Evolutionary conservation across 305 asterid species (phyloP), one percentile per base, ranked within the genome.

Genomic region (Solanum hybrid): DNA sequence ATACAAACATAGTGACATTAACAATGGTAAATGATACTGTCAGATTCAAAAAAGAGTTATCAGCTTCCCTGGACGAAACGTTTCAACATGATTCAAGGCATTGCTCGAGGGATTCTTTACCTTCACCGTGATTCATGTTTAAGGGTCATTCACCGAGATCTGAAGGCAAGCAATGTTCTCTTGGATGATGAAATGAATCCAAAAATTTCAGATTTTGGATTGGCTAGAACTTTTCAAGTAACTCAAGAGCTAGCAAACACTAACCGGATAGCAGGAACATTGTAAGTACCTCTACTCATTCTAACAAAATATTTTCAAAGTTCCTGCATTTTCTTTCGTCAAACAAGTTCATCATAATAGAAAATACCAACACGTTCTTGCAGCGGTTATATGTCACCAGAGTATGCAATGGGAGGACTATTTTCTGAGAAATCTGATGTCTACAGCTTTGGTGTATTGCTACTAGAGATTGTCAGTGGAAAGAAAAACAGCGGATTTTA

Each of bases 381-480:
- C 26, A 61, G 71, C 5, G 71, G 71, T 20, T 61, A 61, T 61
- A 20, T 61, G 71, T 61, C 71, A 61, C 71, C 26, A 61, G 71
- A 61, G 71, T 61, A 61, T 61, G 71, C 71, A 61, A 20, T 20
- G 71, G 71, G 71, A 61, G 71, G 71, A 61, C 71, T 61, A 20
- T 61, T 61, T 61, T 61, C 71, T 61, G 26, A 61, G 0, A 90
- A 90, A 31, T 89, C 89, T 22, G 90, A 90, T 89, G 92, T 89
- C 57, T 90, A 88, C 34, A 74, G 90, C 80, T 88, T 83, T 6
- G 90, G 90, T 1, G 69, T 88, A 5, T 87, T 89, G 84, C 6
- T 89, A 8, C 86, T 90, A 12, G 91, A 89, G 31, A 90, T 86
- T 33, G 71, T 89, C 73, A 89, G 89, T 75, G 18, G 91, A 37